These are phyloP conservation scores for Aspergillus sp. DNA, from an alignment of 2,329 filamentous ascomycete genomes.

Conservation along the genomic window DNA sequence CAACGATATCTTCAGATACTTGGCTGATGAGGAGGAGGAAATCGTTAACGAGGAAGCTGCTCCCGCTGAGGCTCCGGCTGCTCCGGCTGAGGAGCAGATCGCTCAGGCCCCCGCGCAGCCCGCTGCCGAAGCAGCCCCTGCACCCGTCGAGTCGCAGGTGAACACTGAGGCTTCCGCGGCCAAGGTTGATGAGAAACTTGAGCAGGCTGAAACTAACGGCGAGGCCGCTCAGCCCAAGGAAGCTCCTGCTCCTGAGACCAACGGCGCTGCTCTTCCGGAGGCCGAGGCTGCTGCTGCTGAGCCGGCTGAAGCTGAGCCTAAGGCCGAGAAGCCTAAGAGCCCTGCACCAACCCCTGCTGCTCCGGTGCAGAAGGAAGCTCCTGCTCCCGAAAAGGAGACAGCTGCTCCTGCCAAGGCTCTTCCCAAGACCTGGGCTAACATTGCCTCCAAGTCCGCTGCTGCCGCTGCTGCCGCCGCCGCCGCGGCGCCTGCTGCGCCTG, in stretches of 20 bases:
- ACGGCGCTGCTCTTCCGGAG: conserved; percentile 17
- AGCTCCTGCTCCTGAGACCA: conserved; percentile 28
- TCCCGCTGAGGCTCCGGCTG: conserved; percentile 17
- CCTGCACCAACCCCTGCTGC: conserved; percentile 55
- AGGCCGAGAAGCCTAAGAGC: conserved; percentile 62
- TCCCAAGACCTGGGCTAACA: conserved; percentile 60
- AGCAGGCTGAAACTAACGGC: conserved; percentile 54
- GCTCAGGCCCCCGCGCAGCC: conserved; percentile 39
- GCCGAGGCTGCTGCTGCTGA: conserved; percentile 24
- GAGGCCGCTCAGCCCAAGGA: conserved; percentile 29
- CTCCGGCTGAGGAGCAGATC: background rate
- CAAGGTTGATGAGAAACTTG: conserved; percentile 70
- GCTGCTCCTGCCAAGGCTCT: conserved; percentile 46
- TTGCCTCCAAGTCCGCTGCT: conserved; percentile 47
- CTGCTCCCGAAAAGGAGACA: conserved; percentile 49
- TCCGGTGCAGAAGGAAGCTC: conserved; percentile 38
- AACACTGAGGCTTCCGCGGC: conserved; percentile 41
- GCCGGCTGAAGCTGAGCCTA: conserved; percentile 36
- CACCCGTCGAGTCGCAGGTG: conserved; percentile 30
- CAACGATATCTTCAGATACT: conserved; percentile 95
- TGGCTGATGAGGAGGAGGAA: conserved; percentile 70
- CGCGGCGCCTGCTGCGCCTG: conserved; percentile 24
- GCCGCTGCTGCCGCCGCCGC: conserved; percentile 13
- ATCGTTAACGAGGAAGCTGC: conserved; percentile 43
- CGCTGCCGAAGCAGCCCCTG: conserved; percentile 29